These are phyloP conservation scores for Leptomonas seymouri DNA, from an alignment of 208 protist species.

Conservation along the genomic window DNA sequence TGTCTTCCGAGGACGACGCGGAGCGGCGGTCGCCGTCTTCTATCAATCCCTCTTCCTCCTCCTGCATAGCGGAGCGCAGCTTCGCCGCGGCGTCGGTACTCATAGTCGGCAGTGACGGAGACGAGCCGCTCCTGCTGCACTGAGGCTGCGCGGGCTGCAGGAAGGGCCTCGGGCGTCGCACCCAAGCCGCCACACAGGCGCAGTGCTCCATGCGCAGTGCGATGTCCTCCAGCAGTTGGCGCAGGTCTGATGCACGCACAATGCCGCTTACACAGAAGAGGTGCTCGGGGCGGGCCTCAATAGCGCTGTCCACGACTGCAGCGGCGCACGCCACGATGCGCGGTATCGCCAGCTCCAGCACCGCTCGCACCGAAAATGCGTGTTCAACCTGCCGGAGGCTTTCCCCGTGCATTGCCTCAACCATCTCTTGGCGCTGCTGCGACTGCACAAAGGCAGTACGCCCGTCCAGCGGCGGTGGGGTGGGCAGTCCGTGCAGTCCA, in stretches of 20 bases:
- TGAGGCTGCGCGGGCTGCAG: neutral
- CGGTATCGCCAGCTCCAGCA: conserved; percentile 46
- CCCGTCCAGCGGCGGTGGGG: conserved; percentile 25
- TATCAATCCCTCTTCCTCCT: conserved; percentile 31
- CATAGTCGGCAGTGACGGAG: conserved; percentile 2
- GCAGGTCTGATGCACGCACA: conserved; percentile 41
- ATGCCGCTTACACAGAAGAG: conserved; percentile 49
- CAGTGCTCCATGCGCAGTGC: conserved; percentile 45
- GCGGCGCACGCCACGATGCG: conserved; percentile 45
- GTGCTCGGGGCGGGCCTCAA: conserved; percentile 34
- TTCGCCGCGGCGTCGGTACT: conserved; percentile 4
- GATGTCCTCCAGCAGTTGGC: conserved; percentile 41
- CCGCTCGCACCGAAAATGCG: conserved; percentile 54
- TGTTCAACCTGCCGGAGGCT: conserved; percentile 31
- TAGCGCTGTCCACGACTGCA: conserved; percentile 36
- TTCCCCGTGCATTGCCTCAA: conserved; percentile 29
- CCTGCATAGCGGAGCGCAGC: conserved; percentile 5
- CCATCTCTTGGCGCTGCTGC: conserved; percentile 30
- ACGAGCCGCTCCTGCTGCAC: conserved; percentile 3
- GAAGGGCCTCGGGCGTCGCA: conserved; percentile 6
- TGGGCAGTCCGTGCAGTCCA: neutral
- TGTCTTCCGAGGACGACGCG: conserved; percentile 34
- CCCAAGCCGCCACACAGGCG: conserved; percentile 50
- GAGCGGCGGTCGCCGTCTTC: conserved; percentile 10
- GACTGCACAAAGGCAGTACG: conserved; percentile 30